Evolutionary conservation across 345 rosid genomes (phyloP), one percentile per base, ranked within the genome.

Genomic region (Acer yangbiense): DNA sequence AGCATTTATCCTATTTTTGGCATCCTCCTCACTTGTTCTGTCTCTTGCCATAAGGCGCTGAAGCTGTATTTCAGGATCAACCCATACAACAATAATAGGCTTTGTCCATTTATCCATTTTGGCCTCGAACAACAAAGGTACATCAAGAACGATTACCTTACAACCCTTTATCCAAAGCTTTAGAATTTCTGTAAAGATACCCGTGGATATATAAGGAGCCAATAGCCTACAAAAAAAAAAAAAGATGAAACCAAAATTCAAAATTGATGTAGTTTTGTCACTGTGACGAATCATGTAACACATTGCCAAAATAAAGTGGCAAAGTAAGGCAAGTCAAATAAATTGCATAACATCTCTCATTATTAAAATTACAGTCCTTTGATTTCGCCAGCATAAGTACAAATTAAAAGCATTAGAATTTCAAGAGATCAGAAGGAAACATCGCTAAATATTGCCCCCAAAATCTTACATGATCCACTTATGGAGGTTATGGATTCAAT

Each of bases 91-190:
- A 2, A 94, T 75, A 63, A 86, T 82, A 35, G 98, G 98, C 63
- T 90, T 94, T 4, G 98, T 92, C 98, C 94, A 92, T 77, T 76
- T 90, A 72, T 92, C 94, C 90, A 96, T 86, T 85, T 87, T 92
- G 52, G 85, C 93, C 87, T 93, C 98, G 9, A 95, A 93, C 81
- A 93, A 72, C 68, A 95, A 83, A 6, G 99, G 99, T 55, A 95
- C 76, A 74, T 95, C 99, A 2, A 94, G 92, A 73, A 92, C 91
- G 8, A 94, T 86, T 63, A 92, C 89, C 78, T 89, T 89, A 66
- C 73, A 83, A 18, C 97, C 97, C 78, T 85, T 90, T 44, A 85
- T 65, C 99, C 99, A 94, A 44, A 88, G 90, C 80, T 87, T 91
- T 35, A 91, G 43, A 65, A 92, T 82, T 83, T 91, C 94, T 67